These are phyloP conservation scores for Aureoboletus auriporus DNA, from an alignment of 768 basidiomycete species.

Conservation along the genomic window DNA sequence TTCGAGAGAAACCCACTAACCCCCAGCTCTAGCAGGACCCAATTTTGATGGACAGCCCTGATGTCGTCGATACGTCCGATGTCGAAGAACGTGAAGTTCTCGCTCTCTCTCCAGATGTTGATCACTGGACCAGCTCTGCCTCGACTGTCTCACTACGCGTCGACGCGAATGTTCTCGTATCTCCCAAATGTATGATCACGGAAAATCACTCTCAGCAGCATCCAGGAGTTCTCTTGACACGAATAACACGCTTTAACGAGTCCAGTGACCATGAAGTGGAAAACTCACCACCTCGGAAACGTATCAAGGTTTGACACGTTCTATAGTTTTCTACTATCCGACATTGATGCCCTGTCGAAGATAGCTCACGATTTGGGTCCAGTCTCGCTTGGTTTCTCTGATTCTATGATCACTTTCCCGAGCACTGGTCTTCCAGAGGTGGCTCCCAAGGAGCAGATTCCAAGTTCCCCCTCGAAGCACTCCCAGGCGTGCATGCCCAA, in stretches of 20 bases:
- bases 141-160: neutral
- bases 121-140: neutral
- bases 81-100: slow-evolving; percentile 52
- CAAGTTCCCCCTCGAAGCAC: neutral
- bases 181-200: slow-evolving; percentile 1
- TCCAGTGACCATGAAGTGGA: slow-evolving; percentile 10
- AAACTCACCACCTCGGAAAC: slow-evolving; percentile 33
- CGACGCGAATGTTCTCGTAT: neutral
- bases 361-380: slow-evolving; percentile 7
- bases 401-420: neutral
- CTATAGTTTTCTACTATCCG: neutral
- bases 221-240: neutral
- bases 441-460: neutral
- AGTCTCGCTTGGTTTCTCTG: neutral
- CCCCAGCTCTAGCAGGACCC: neutral
- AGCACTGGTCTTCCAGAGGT: neutral
- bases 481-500: neutral
- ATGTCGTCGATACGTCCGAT: slow-evolving; percentile 62
- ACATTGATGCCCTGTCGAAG: slow-evolving; percentile 18
- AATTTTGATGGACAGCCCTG: slow-evolving; percentile 24
- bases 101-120: slow-evolving; percentile 10
- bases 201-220: neutral
- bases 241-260: neutral
- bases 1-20: neutral
- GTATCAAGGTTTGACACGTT: slow-evolving; percentile 29